Percentiles rank a stretch among this genome's conserved stretches.
Evolutionary conservation across 148 eudicot genomes (phyloP).

Genomic region (Pouteria glomerata): DNA sequence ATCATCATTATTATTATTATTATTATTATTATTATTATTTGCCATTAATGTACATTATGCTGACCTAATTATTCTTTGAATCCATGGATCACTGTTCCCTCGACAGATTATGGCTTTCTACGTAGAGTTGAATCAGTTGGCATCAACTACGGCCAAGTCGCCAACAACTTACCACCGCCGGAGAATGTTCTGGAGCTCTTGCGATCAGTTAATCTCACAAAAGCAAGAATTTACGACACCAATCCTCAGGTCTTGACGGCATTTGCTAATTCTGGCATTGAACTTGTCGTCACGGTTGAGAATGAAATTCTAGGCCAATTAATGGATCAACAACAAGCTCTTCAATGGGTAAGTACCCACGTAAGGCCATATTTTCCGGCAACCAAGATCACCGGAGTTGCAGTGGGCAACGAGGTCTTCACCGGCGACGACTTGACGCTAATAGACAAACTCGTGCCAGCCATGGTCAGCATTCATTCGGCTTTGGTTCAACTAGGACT

Average conservation of each 20-base stretch:
- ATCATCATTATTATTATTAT: too few species aligned
- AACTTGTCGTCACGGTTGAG: constrained; percentile 62
- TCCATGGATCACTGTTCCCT: neutral
- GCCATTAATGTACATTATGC: neutral
- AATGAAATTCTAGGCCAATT: constrained; percentile 43
- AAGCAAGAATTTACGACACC: constrained; percentile 70
- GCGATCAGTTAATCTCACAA: constrained; percentile 37
- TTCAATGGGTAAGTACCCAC: constrained; percentile 58
- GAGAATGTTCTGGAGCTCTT: constrained; percentile 41
- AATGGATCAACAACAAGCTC: constrained; percentile 41
- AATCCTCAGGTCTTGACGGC: constrained; percentile 53
- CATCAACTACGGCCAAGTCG: constrained; percentile 74
- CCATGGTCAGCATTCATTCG: constrained; percentile 50
- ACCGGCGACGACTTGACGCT: constrained; percentile 54
- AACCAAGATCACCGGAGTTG: constrained; percentile 65
- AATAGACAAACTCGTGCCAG: constrained; percentile 47
- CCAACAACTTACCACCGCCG: constrained; percentile 63
- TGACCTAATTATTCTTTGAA: neutral
- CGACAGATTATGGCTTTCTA: constrained; percentile 1
- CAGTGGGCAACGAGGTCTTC: constrained; percentile 73
- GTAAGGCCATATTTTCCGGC: constrained; percentile 61
- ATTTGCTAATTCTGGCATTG: constrained; percentile 55
- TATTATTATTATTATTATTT: too few species aligned
- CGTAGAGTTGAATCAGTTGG: constrained; percentile 40
- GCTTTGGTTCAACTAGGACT: constrained; percentile 47